These are phyloP conservation scores for Paraphoma chrysanthemicola DNA, from an alignment of 2,329 filamentous ascomycete genomes.

Conservation along the genomic window DNA sequence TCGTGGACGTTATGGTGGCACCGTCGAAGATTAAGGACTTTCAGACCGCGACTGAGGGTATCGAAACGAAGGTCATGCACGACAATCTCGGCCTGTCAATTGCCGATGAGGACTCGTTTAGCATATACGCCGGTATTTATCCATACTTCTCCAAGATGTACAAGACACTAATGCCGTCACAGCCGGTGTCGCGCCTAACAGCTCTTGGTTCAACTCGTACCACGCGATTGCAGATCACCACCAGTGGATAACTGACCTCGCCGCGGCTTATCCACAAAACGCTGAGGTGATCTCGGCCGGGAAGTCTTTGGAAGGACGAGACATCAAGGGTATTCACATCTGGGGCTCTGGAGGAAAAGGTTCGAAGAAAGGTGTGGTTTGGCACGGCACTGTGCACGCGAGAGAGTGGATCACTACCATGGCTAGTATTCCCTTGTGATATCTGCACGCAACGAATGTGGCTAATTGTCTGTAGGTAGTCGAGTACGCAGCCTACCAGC, in stretches of 20 bases:
- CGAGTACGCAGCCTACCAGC: conserved; percentile 47
- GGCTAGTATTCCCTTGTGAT: conserved; percentile 6
- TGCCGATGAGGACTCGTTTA: conserved; percentile 36
- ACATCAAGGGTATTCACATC: conserved; percentile 48
- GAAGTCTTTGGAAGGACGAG: conserved; percentile 45
- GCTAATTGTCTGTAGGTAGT: conserved; percentile 28
- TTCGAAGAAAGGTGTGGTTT: conserved; percentile 45
- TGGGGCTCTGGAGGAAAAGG: conserved; percentile 48
- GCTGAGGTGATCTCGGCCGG: conserved; percentile 44
- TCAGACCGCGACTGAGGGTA: conserved; percentile 28
- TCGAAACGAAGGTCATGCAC: conserved; percentile 45
- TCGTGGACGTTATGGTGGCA: conserved; percentile 46
- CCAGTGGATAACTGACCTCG: conserved; percentile 44
- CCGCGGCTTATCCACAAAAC: conserved; percentile 43
- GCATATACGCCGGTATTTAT: conserved; percentile 41
- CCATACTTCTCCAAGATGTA: conserved; percentile 5
- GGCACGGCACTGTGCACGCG: conserved; percentile 49
- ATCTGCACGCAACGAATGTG: no score
- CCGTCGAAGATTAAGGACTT: conserved; percentile 40
- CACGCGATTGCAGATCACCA: conserved; percentile 45
- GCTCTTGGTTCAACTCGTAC: conserved; percentile 47
- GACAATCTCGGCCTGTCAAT: conserved; percentile 48
- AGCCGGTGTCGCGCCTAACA: conserved; percentile 38
- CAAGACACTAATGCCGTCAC: conserved; percentile 21
- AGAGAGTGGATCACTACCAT: conserved; percentile 48